Conservation (phyloP, 352 stramenopile genomes). For the Pythium aquatile region DNA sequence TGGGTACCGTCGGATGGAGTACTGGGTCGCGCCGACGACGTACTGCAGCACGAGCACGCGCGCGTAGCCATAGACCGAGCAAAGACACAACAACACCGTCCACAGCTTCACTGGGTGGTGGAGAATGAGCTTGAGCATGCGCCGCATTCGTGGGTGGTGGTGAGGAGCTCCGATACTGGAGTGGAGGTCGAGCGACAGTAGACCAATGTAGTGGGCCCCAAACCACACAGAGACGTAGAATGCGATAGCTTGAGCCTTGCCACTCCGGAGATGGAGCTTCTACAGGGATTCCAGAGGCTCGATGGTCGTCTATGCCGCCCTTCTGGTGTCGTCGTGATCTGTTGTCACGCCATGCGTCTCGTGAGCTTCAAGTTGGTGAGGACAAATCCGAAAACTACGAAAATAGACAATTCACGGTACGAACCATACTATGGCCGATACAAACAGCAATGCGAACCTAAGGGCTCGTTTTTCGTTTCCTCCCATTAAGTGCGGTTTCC, state of each 20-base stretch:
- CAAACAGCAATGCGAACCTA: constrained; percentile 2
- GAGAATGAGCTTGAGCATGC: constrained; percentile 53
- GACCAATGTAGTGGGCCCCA: background rate
- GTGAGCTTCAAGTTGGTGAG: constrained; percentile 20
- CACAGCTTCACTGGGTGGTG: constrained; percentile 61
- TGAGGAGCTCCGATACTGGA: background rate
- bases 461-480: background rate
- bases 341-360: constrained; percentile 3
- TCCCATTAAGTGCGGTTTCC: constrained; percentile 9
- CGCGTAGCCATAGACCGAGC: constrained; percentile 66
- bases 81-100: constrained; percentile 45
- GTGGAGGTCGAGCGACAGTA: background rate
- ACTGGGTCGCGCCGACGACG: constrained; percentile 40
- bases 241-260: background rate
- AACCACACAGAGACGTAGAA: background rate
- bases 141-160: constrained; percentile 11
- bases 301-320: constrained; percentile 18
- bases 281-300: background rate
- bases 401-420: background rate
- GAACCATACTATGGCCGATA: background rate
- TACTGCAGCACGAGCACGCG: constrained; percentile 65
- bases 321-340: constrained; percentile 3
- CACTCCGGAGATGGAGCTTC: background rate
- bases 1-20: constrained; percentile 51
- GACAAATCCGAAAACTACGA: constrained; percentile 9